Conservation (phyloP, 768 basidiomycete species). For the Tulasnella sp. region DNA sequence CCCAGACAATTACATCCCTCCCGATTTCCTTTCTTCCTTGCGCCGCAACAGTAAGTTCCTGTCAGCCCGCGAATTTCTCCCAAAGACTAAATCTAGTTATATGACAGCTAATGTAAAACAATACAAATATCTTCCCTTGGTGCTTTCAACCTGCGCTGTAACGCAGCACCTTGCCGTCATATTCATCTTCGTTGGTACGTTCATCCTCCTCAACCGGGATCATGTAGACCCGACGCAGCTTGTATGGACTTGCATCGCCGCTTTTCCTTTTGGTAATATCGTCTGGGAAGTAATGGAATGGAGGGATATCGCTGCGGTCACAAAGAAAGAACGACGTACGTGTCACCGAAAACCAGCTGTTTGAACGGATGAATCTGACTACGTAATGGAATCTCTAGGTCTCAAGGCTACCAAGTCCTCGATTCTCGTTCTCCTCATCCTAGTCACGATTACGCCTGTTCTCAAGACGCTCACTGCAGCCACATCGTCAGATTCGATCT, state of each 20-base stretch:
- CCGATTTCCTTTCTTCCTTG: conserved; percentile 72
- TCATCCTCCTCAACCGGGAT: conserved; percentile 52
- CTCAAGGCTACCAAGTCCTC: conserved; percentile 62
- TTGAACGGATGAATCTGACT: conserved; percentile 7
- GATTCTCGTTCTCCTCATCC: conserved; percentile 78
- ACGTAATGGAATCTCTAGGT: background rate
- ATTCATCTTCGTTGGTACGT: conserved; percentile 76
- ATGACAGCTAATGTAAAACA: conserved; percentile 70
- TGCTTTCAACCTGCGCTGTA: conserved; percentile 66
- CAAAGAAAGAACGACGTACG: conserved; percentile 20
- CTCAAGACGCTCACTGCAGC: conserved; percentile 88
- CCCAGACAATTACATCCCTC: conserved; percentile 84
- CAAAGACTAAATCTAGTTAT: background rate
- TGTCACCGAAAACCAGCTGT: background rate
- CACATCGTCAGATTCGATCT: conserved; percentile 94
- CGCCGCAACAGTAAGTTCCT: conserved; percentile 66
- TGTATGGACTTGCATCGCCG: conserved; percentile 58
- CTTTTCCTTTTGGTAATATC: conserved; percentile 59
- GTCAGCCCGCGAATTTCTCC: background rate
- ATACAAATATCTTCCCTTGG: conserved; percentile 71
- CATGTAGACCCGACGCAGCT: conserved; percentile 65
- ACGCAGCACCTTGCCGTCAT: conserved; percentile 81
- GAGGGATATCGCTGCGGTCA: conserved; percentile 8
- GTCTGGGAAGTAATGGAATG: conserved; percentile 54
- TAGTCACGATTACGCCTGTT: conserved; percentile 88